Evolutionary conservation across 192 early-diverging fungal species (phyloP), one percentile per base, ranked within the genome.

Genomic region (Rhizoclosmatium globosum): DNA sequence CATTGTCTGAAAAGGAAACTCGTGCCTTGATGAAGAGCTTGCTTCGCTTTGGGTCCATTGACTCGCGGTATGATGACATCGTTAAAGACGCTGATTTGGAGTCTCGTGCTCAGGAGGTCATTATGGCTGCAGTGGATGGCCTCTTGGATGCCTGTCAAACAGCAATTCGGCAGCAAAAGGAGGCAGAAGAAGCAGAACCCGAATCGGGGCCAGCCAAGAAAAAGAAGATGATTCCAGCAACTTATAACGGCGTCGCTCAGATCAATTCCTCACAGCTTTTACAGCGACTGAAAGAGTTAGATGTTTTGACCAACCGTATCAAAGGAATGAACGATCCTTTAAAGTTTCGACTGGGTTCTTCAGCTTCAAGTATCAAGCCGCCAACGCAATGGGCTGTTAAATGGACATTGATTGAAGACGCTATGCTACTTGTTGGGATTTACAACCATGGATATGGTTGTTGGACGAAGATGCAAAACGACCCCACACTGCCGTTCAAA

Each of bases 341-440:
- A 1, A 92, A 91, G 74, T 99, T 97, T 85, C 86, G 97, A 15
- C 82, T 99, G 15, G 74, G 74, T 21, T 41, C 56, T 17, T 19
- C 73, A 7, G 83, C 87, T 15, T 84, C 89, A n/a, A 82, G 87
- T n/a, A 79, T 96, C 38, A 98, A 98, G 84, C 88, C 90, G 41
- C 94, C 95, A 0, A 84, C 90, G 76, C 92, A 93, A 69, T 99
- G 97, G 97, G 85, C 85, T 45, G 74, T 65, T 11, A 76, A 68
- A 59, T 99, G 98, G 98, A 90, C 92, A 3, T 92, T 91, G 67
- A 91, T 91, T 56, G 98, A 99, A 78, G 98, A 99, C 81, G 89
- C 97, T 23, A 95, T 96, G 94, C 88, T 99, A 44, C 85, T 99
- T 21, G 93, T 98, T 42, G 98, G 98, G 66, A 93, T 99, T 58